Evolutionary conservation across 164 flowering plant genomes (phyloP), one percentile per base, ranked within the genome.

Genomic region (Euptelea pleiosperma): DNA sequence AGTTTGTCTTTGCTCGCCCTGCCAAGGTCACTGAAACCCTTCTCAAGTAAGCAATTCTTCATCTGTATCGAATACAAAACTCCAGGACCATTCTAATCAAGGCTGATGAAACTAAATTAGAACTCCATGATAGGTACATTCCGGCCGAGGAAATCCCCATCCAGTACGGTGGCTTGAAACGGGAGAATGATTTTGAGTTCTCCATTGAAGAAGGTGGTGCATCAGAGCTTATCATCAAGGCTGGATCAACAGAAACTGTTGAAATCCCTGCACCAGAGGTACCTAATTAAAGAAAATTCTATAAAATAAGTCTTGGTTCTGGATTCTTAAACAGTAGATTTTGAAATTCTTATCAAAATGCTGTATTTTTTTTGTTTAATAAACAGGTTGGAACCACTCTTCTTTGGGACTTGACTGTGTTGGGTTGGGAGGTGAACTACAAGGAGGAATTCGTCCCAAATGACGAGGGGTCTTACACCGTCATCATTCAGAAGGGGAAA

Each of bases 371-470:
- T 53, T 44, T 41, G 40, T 22, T 29, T 29, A 16, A 3, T 14
- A 26, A 35, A 42, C 74, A 79, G 89, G 69, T 34, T 42, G 83
- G 78, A 60, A 57, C 37, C 2, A 73, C 73, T 41, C 18, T 75
- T 22, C 31, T 75, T 2, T 87, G 95, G 95, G 95, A 83, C 56
- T 12, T 83, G 37, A 68, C 63, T 33, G 91, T 87, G 6, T 2
- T 79, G 68, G 95, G 95, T 0, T 81, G 90, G 94, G 94, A 84
- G 30, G 85, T 87, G 79, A 79, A 36, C 63, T 83, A 87, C 81
- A 82, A 75, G 61, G 91, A 78, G 45, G 96, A 87, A 41, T 87
- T 85, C 52, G 75, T 80, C 3, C 91, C 96, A 3, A 40, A 35
- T 6, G 86, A 81, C n/a, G 82, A 85, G 30, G 82, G 82, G 0